These are phyloP conservation scores for Sphaceloma murrayae DNA, from an alignment of 2,329 filamentous ascomycete species.

Conservation along the genomic window DNA sequence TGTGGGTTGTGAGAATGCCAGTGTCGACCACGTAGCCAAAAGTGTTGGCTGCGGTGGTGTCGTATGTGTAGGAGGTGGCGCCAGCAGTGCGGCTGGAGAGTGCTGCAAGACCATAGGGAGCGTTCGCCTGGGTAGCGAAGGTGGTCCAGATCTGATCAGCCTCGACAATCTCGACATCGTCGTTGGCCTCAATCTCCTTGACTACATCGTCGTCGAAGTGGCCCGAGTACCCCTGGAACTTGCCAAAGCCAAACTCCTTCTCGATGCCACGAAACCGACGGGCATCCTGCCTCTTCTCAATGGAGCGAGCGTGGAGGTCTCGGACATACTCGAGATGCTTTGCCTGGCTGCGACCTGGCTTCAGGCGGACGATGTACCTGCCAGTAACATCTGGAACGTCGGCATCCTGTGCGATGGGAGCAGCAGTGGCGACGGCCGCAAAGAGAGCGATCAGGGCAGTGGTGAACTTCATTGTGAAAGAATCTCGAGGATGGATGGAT, in stretches of 20 bases:
- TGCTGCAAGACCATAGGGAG: slow-evolving; percentile 22
- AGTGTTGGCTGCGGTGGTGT: slow-evolving; percentile 25
- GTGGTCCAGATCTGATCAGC: slow-evolving; percentile 18
- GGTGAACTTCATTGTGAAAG: slow-evolving; percentile 11
- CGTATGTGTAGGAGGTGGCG: slow-evolving; percentile 18
- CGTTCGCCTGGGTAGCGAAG: slow-evolving; percentile 18
- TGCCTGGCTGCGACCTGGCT: slow-evolving; percentile 14
- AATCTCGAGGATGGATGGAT: neutral
- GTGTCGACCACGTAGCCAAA: slow-evolving; percentile 36
- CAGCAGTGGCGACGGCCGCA: slow-evolving; percentile 16
- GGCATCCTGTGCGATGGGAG: slow-evolving; percentile 11
- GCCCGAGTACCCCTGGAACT: slow-evolving; percentile 18
- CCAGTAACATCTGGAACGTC: slow-evolving; percentile 9
- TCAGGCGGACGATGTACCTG: slow-evolving; percentile 18
- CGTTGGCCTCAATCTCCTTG: slow-evolving; percentile 16
- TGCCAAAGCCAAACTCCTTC: slow-evolving; percentile 14
- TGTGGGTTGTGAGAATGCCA: slow-evolving; percentile 23
- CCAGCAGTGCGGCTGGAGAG: slow-evolving; percentile 19
- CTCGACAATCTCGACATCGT: slow-evolving; percentile 17
- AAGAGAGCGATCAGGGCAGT: slow-evolving; percentile 9
- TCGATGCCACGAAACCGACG: slow-evolving; percentile 12
- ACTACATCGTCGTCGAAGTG: slow-evolving; percentile 17
- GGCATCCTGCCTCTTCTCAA: slow-evolving; percentile 14
- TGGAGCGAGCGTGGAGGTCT: slow-evolving; percentile 17
- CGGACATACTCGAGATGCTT: slow-evolving; percentile 16